phyloP scores from a whole-genome alignment of 1,284 basidiomycete genomes.

The Sanghuangporus sanghuang region DNA sequence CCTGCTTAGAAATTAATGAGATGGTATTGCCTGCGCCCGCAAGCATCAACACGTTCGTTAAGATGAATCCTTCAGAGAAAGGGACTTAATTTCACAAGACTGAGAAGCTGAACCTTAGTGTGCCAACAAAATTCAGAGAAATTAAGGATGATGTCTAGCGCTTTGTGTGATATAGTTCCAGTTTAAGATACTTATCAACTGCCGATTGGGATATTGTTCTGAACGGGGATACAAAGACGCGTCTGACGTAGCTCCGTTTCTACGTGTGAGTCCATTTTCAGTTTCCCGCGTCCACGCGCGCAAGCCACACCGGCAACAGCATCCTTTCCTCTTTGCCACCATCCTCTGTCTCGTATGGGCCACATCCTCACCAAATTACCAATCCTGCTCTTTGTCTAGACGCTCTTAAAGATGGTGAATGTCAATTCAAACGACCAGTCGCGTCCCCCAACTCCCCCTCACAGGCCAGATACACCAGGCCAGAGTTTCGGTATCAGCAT shows the following conservation, averaged over 20 bases:
- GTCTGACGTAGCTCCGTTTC: neutral
- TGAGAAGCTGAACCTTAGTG: too few species aligned
- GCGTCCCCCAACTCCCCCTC: constrained; percentile 13
- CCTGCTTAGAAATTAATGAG: neutral
- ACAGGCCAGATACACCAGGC: constrained; percentile 9
- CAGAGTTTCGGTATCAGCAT: constrained; percentile 20
- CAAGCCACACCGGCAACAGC: neutral
- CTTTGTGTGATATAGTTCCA: too few species aligned
- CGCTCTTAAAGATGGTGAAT: constrained; percentile 7
- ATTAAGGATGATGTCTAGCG: too few species aligned
- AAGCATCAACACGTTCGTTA: neutral
- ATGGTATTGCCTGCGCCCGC: neutral
- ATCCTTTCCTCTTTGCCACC: neutral
- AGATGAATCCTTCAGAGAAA: neutral
- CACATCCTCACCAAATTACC: neutral
- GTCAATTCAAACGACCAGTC: constrained; percentile 13
- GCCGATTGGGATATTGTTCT: too few species aligned
- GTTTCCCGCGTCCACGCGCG: neutral
- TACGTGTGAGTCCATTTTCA: neutral
- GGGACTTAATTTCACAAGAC: neutral
- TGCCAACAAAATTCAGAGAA: too few species aligned
- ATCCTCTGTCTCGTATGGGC: neutral
- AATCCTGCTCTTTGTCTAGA: neutral
- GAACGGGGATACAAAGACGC: neutral
- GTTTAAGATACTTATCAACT: too few species aligned